These are phyloP conservation scores for Pyronema domesticum DNA, from an alignment of 495 filamentous ascomycete species.

Conservation along the genomic window DNA sequence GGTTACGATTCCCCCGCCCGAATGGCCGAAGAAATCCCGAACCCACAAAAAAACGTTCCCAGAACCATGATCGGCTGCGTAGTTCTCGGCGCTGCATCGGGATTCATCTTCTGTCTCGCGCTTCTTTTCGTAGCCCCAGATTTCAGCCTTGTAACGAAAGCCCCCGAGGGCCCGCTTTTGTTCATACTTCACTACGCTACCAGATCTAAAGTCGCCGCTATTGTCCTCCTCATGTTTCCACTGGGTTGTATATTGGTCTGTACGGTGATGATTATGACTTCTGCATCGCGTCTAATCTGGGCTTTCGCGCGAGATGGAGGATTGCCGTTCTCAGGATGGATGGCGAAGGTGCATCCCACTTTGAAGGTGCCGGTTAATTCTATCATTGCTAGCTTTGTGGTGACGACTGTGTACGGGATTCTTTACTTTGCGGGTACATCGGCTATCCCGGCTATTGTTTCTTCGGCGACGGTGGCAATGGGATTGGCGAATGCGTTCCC, in stretches of 20 bases:
- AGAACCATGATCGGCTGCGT: constrained; percentile 59
- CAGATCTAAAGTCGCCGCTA: constrained; percentile 41
- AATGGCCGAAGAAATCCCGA: constrained; percentile 52
- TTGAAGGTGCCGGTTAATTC: constrained; percentile 54
- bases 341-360: constrained; percentile 44
- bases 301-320: constrained; percentile 61
- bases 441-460: constrained; percentile 50
- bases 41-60: constrained; percentile 45
- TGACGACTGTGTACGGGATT: constrained; percentile 51
- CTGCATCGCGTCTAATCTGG: constrained; percentile 58
- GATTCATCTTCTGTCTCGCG: constrained; percentile 47
- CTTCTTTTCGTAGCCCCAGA: constrained; percentile 46
- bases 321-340: constrained; percentile 45
- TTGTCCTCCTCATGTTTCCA: constrained; percentile 56
- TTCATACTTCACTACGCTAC: constrained; percentile 58
- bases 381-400: constrained; percentile 42
- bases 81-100: constrained; percentile 47
- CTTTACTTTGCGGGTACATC: constrained; percentile 60
- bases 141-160: constrained; percentile 41
- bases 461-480: constrained; percentile 51
- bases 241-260: constrained; percentile 57
- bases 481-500: constrained; percentile 59
- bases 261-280: constrained; percentile 55
- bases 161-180: constrained; percentile 44
- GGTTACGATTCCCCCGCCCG: constrained; percentile 33